Evolutionary conservation across 192 early-diverging fungal species (phyloP), one percentile per base, ranked within the genome.

Genomic region (Linnemannia zychae): DNA sequence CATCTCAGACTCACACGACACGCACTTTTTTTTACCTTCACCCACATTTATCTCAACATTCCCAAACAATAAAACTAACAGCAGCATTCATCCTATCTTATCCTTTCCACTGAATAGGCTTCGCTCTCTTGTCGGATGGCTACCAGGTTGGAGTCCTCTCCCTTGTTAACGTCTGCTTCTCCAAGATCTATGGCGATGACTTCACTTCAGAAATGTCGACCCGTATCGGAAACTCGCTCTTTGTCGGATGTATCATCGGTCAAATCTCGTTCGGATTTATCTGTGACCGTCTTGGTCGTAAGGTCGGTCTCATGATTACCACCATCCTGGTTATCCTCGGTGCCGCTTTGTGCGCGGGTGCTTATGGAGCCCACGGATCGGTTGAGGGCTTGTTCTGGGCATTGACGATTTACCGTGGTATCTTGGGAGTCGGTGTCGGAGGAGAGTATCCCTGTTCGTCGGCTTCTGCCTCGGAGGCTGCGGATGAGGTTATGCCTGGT

Each of bases 391-490:
- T 90, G 18, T 84, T 90, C 74, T 90, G 89, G 88, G 88, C 89
- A 36, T 72, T 92, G 86, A 79, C 88, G 1, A 68, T 90, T 34
- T 81, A 87, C 22, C 81, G 91, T 72, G 91, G 90, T 65, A 84
- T 84, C 13, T 71, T 84, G 46, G 81, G 81, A 36, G 74, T 90
- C n/a, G 90, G 91, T 40, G 88, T 90, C 22, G 90, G 89, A 57
- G 91, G 89, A 17, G 89, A 92, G 50, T 91, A 91, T 63, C 91
- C 91, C 68, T 89, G 88, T 75, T 88, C 86, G n/a, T 89, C 87
- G 20, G 90, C 88, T 28, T 81, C 91, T 28, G 91, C 91, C 17
- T 88, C 88, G 22, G 91, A 92, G 52, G 88, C 90, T 31, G 87
- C 91, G 16, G 90, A 92, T 63, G 89, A 90, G 82, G 81, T 88